Evolutionary conservation across 2,329 filamentous ascomycete genomes (phyloP).

Genomic region (Aspergillus sp.): DNA sequence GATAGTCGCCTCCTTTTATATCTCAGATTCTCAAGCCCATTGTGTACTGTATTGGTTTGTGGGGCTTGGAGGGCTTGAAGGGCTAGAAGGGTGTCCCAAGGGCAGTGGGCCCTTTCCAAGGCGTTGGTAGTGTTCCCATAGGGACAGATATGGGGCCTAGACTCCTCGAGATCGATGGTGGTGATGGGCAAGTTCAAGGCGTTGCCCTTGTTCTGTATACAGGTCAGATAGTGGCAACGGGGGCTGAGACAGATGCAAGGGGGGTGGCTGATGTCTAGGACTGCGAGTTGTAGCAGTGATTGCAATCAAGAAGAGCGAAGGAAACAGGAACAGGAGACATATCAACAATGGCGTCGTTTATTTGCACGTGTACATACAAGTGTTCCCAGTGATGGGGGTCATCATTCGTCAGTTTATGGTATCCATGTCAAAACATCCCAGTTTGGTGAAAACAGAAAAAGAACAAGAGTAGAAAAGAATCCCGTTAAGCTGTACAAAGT

Average conservation of each 20-base stretch:
- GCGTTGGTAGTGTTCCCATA: background rate
- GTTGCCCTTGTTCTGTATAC: background rate
- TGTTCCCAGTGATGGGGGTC: background rate
- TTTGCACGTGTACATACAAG: conserved; percentile 1
- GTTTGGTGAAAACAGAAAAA: background rate
- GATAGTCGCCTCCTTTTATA: background rate
- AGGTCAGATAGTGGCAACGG: background rate
- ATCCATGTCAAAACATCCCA: conserved; percentile 1
- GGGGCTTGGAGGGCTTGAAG: background rate
- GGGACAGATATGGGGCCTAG: background rate
- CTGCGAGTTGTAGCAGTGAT: background rate
- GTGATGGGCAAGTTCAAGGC: background rate
- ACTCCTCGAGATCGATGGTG: background rate
- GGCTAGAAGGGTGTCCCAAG: background rate
- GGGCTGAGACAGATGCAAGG: conserved; percentile 4
- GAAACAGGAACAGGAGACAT: background rate
- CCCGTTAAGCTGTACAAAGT: background rate
- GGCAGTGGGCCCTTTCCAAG: background rate
- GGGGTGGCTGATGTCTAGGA: too few species aligned
- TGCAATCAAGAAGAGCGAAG: background rate
- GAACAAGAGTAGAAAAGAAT: conserved; percentile 8
- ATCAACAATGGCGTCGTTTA: background rate
- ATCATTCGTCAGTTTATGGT: conserved; percentile 8
- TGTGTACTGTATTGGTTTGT: background rate
- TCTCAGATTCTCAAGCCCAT: background rate